phyloP scores from a whole-genome alignment of 139 green algal species.

The Chlamydomonas sphaeroides region DNA sequence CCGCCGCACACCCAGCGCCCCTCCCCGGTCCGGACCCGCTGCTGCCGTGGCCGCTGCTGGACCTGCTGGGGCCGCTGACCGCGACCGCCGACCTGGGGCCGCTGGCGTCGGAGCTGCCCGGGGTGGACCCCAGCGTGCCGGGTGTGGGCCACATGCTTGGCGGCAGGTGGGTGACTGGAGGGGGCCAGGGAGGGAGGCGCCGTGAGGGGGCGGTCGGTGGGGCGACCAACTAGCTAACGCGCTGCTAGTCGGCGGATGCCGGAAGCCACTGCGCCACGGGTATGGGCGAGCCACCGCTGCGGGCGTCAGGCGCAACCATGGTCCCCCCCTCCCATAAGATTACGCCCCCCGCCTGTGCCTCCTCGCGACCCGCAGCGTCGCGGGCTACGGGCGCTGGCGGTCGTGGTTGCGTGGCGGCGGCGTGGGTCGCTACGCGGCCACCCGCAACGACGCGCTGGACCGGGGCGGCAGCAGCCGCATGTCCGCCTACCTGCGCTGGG shows the following conservation, averaged over 20 bases:
- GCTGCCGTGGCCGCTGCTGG: background rate
- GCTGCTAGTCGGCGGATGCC: no score
- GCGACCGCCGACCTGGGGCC: background rate
- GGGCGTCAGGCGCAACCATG: background rate
- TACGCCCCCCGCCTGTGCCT: background rate
- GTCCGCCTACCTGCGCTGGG: slow-evolving; percentile 23
- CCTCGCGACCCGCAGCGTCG: slow-evolving; percentile 18
- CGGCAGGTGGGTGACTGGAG: no score
- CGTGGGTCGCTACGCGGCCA: slow-evolving; percentile 5
- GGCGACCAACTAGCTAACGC: no score
- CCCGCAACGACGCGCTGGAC: slow-evolving; percentile 26
- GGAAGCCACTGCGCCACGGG: no score
- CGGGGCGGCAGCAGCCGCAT: slow-evolving; percentile 14
- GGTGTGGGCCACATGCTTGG: slow-evolving; percentile 20
- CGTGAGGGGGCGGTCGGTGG: no score
- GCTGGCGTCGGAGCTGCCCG: background rate
- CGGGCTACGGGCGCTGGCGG: slow-evolving; percentile 20
- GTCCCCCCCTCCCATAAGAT: no score
- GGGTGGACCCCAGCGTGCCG: background rate
- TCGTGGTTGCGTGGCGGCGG: slow-evolving; percentile 12
- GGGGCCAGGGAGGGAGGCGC: no score
- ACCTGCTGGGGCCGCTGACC: background rate
- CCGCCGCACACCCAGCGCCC: no score
- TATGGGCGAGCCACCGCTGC: no score
- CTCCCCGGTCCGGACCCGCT: no score